Evolutionary conservation across 441 rosid species (phyloP).

Genomic region (Corymbia citriodora): DNA sequence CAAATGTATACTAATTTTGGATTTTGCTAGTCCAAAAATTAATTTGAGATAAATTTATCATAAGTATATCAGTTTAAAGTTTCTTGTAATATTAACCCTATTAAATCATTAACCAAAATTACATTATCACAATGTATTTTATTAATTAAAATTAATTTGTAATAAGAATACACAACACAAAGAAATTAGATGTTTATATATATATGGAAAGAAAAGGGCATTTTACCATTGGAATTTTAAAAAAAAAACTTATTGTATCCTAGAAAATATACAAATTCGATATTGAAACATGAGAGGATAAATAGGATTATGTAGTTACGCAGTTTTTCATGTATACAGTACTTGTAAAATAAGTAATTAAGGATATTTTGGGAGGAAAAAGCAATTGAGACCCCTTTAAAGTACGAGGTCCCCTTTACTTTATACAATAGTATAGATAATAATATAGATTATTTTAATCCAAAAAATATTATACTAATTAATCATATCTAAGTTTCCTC

Average conservation of each 20-base stretch:
- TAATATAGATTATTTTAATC: background rate
- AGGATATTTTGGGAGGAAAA: background rate
- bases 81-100: no score
- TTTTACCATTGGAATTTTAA: background rate
- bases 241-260: background rate
- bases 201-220: background rate
- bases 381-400: background rate
- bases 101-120: background rate
- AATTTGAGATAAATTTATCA: no score
- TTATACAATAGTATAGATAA: background rate
- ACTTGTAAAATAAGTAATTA: background rate
- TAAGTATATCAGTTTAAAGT: no score
- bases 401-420: background rate
- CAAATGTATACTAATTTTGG: no score
- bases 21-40: no score
- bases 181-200: background rate
- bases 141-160: background rate
- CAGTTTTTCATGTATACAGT: background rate
- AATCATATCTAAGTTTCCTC: background rate
- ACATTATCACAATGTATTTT: background rate
- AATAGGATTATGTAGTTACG: background rate
- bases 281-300: background rate
- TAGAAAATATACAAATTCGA: background rate
- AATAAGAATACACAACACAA: background rate
- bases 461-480: background rate